Conservation (phyloP, 208 protist species). For the Crithidia mellificae region DNA sequence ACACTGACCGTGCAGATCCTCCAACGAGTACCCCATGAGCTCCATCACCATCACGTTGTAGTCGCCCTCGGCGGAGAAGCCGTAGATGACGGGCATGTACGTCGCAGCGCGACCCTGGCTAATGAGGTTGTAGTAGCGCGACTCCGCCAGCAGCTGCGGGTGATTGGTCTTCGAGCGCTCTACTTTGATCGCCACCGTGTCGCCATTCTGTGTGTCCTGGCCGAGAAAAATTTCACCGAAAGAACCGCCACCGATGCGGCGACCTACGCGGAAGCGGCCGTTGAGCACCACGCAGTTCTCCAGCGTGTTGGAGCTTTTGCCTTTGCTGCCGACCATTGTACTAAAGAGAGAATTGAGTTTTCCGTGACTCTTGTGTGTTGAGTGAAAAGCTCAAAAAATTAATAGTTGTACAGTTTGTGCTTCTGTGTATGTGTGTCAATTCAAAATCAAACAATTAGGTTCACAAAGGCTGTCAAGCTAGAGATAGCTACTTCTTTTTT, state of each 20-base stretch:
- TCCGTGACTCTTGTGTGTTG: too few species aligned
- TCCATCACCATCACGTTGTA: slow-evolving; percentile 96
- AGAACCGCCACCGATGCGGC: slow-evolving; percentile 97
- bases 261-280: slow-evolving; percentile 93
- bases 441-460: too few species aligned
- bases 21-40: slow-evolving; percentile 90
- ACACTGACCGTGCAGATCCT: slow-evolving; percentile 92
- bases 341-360: background rate
- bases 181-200: slow-evolving; percentile 92
- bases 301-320: slow-evolving; percentile 18
- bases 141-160: slow-evolving; percentile 92
- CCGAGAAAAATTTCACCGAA: slow-evolving; percentile 94
- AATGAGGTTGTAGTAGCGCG: slow-evolving; percentile 86
- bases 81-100: slow-evolving; percentile 86
- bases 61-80: slow-evolving; percentile 89
- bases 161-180: slow-evolving; percentile 89
- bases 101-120: slow-evolving; percentile 73
- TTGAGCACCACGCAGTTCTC: slow-evolving; percentile 37
- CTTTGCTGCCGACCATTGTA: slow-evolving; percentile 18
- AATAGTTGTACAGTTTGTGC: too few species aligned
- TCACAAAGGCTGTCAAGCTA: too few species aligned
- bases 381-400: too few species aligned
- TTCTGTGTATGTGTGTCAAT: too few species aligned
- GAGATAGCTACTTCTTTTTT: too few species aligned
- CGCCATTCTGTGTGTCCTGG: slow-evolving; percentile 88